phyloP scores from a whole-genome alignment of 2,329 filamentous ascomycete species.

The Verticillium albo-atrum region DNA sequence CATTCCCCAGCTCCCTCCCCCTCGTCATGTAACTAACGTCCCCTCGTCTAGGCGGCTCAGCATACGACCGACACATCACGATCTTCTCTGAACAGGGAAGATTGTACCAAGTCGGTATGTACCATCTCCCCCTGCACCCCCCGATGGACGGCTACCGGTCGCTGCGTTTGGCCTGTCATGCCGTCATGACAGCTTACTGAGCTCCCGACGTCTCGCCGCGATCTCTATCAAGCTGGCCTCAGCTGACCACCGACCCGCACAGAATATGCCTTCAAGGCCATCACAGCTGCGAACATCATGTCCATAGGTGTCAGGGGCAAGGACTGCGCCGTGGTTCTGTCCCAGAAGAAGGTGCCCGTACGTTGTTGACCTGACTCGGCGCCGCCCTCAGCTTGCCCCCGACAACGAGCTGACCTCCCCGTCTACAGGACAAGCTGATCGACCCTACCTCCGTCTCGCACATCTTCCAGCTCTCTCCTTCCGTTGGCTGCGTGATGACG shows the following conservation, averaged over 20 bases:
- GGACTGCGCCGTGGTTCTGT: slow-evolving; percentile 93
- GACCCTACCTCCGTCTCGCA: slow-evolving; percentile 95
- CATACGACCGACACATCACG: slow-evolving; percentile 98
- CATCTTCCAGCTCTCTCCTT: slow-evolving; percentile 94
- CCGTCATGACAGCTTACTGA: not conserved
- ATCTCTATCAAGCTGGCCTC: slow-evolving; percentile 4
- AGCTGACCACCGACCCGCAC: slow-evolving; percentile 21
- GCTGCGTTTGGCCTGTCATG: not conserved
- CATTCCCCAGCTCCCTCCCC: slow-evolving; percentile 8
- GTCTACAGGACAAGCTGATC: slow-evolving; percentile 88
- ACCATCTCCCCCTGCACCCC: slow-evolving; percentile 3
- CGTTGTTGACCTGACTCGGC: slow-evolving; percentile 28
- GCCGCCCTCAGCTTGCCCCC: slow-evolving; percentile 3
- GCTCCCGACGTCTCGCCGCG: slow-evolving; percentile 4
- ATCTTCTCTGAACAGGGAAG: slow-evolving; percentile 99
- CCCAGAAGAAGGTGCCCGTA: slow-evolving; percentile 99
- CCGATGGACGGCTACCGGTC: not conserved
- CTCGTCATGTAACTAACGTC: slow-evolving; percentile 19
- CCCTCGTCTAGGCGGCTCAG: slow-evolving; percentile 62
- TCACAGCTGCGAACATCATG: slow-evolving; percentile 98
- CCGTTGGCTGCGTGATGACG: slow-evolving; percentile 96
- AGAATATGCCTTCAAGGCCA: slow-evolving; percentile 99
- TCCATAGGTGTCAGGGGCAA: slow-evolving; percentile 94
- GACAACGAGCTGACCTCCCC: slow-evolving; percentile 22
- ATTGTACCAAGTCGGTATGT: slow-evolving; percentile 98